Percentiles rank a stretch among this genome's conserved stretches.
Conservation (phyloP, 2,329 filamentous ascomycete genomes). For the Cercospora nicotianae region DNA sequence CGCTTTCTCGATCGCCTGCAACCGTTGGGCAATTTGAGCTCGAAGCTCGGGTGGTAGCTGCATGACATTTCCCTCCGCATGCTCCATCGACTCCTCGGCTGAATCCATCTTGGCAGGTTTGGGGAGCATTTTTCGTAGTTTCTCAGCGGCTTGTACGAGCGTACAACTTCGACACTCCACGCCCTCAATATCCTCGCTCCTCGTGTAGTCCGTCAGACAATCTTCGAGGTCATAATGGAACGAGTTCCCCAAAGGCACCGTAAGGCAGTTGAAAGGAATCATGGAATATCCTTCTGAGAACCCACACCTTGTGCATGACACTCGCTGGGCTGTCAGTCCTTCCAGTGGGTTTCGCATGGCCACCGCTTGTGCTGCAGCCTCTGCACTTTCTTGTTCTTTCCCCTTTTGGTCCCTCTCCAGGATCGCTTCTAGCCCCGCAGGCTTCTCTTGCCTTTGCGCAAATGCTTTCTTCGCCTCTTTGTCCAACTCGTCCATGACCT, state of each 20-base stretch:
- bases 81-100: background rate
- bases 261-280: conserved; percentile 92
- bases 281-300: conserved; percentile 85
- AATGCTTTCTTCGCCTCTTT: conserved; percentile 46
- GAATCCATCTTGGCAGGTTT: conserved; percentile 21
- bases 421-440: conserved; percentile 32
- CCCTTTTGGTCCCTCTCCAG: conserved; percentile 20
- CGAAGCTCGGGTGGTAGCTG: conserved; percentile 48
- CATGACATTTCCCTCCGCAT: conserved; percentile 15
- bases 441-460: conserved; percentile 20
- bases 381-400: conserved; percentile 11
- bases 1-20: conserved; percentile 67
- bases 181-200: conserved; percentile 79
- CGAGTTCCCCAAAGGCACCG: conserved; percentile 71
- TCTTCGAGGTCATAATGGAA: conserved; percentile 71
- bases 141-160: conserved; percentile 59
- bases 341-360: conserved; percentile 72
- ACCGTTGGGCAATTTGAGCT: conserved; percentile 50
- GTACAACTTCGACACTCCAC: conserved; percentile 94
- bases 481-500: conserved; percentile 66
- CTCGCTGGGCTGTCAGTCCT: conserved; percentile 81
- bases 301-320: conserved; percentile 82
- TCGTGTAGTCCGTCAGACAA: conserved; percentile 79
- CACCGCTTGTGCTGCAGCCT: conserved; percentile 5
- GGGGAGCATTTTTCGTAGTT: conserved; percentile 51